Conservation (phyloP, 106 monocot species). For the Chionographis japonica region DNA sequence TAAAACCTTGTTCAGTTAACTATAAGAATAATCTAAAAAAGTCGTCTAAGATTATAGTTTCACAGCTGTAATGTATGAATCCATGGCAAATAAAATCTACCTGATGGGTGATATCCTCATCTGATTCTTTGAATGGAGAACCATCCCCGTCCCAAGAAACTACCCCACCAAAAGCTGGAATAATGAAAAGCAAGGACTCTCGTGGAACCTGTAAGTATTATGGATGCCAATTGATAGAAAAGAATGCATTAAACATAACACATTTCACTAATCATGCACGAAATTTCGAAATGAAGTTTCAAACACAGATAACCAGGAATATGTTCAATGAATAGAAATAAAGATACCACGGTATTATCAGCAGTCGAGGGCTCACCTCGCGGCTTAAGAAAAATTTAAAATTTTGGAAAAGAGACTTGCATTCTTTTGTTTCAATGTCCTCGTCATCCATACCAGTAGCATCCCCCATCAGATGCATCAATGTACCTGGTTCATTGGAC, state of each 20-base stretch:
- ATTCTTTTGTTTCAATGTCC: constrained; percentile 73
- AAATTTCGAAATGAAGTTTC: too few relatives aligned
- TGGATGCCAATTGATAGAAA: background rate
- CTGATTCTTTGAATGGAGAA: constrained; percentile 67
- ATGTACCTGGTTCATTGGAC: constrained; percentile 71
- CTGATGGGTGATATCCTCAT: constrained; percentile 87
- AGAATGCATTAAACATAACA: background rate
- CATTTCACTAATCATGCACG: too few relatives aligned
- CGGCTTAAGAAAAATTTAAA: constrained; percentile 79
- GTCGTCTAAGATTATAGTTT: background rate
- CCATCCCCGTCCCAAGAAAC: constrained; percentile 98
- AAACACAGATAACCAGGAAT: too few relatives aligned
- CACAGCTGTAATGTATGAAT: background rate
- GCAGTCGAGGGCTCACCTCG: constrained; percentile 46
- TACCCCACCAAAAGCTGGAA: constrained; percentile 93
- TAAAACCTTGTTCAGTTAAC: background rate
- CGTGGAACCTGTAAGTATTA: constrained; percentile 63
- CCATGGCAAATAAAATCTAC: constrained; percentile 20
- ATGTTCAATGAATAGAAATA: background rate
- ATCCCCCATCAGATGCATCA: constrained; percentile 89
- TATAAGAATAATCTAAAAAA: background rate
- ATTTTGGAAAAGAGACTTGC: constrained; percentile 81
- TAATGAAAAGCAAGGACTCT: constrained; percentile 82
- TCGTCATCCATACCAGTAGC: constrained; percentile 48
- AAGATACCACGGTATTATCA: background rate